A percentile compares a stretch with the other conserved stretches of the same genome.
phyloP scores from a whole-genome alignment of 2,329 filamentous ascomycete genomes.

The Xylariaceae sp. region DNA sequence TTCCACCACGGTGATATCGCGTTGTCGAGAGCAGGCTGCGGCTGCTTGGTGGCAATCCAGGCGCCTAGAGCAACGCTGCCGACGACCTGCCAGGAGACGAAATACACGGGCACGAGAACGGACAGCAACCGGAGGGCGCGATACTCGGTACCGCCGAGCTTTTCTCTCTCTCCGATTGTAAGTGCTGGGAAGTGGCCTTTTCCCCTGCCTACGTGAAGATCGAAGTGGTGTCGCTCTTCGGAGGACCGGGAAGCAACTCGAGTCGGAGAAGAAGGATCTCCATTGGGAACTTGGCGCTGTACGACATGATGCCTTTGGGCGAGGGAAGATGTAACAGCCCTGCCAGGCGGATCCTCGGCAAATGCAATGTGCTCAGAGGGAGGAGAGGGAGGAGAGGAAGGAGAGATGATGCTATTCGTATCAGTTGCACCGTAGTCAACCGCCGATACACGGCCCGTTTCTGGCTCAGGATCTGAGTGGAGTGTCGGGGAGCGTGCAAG shows the following conservation, averaged over 20 bases:
- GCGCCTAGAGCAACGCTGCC: conserved; percentile 46
- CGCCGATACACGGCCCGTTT: not conserved
- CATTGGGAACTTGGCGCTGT: conserved; percentile 15
- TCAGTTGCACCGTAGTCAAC: not conserved
- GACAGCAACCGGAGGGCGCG: conserved; percentile 55
- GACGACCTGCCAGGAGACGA: conserved; percentile 42
- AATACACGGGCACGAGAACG: conserved; percentile 57
- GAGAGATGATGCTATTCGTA: not conserved
- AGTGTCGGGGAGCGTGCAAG: not conserved
- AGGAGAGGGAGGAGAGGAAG: conserved; percentile 2
- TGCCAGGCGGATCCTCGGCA: conserved; percentile 14
- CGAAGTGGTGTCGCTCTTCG: conserved; percentile 26
- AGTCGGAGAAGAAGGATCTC: conserved; percentile 9
- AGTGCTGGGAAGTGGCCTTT: conserved; percentile 26
- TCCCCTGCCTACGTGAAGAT: conserved; percentile 33
- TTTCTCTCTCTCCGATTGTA: conserved; percentile 33
- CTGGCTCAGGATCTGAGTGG: not conserved
- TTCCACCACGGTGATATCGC: conserved; percentile 63
- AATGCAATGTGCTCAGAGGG: conserved; percentile 22
- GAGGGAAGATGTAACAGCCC: conserved; percentile 19
- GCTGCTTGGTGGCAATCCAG: conserved; percentile 51
- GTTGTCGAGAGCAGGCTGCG: conserved; percentile 45
- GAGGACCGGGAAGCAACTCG: conserved; percentile 15
- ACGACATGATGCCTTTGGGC: conserved; percentile 11
- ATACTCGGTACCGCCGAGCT: conserved; percentile 59